A percentile compares a stretch with the other conserved stretches of the same genome.
Evolutionary conservation across 257 asterid genomes (phyloP).

Genomic region (Dorcoceras hygrometricum): DNA sequence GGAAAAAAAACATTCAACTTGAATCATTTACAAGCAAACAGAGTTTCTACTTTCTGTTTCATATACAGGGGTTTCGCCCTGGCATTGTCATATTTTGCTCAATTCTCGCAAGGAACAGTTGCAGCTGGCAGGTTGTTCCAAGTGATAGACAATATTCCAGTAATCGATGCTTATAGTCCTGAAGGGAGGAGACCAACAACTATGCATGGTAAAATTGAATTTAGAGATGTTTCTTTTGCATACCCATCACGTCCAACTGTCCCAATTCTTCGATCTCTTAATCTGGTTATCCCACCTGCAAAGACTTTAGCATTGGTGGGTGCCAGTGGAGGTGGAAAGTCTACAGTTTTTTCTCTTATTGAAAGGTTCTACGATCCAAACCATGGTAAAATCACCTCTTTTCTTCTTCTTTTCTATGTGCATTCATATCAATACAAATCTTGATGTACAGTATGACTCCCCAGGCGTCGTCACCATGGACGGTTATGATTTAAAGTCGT

Average conservation of each 20-base stretch:
- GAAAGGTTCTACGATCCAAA: constrained; percentile 78
- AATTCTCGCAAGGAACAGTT: constrained; percentile 82
- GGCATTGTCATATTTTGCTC: constrained; percentile 74
- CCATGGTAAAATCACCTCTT: constrained; percentile 38
- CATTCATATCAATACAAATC: constrained; percentile 3
- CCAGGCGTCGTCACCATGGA: constrained; percentile 63
- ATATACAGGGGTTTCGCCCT: constrained; percentile 69
- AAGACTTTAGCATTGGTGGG: constrained; percentile 77
- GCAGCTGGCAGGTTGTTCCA: constrained; percentile 75
- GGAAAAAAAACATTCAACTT: neutral
- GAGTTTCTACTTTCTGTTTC: neutral
- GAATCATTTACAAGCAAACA: neutral
- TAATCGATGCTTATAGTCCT: constrained; percentile 58
- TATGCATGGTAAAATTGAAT: constrained; percentile 57
- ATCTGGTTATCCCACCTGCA: constrained; percentile 55
- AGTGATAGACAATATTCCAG: constrained; percentile 64
- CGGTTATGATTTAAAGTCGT: constrained; percentile 67
- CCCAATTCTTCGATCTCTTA: constrained; percentile 56
- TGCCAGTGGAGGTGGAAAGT: constrained; percentile 79
- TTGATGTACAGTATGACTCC: neutral
- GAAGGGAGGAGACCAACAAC: constrained; percentile 59
- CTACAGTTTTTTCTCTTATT: constrained; percentile 70
- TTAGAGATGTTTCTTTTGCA: constrained; percentile 54
- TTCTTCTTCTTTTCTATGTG: neutral
- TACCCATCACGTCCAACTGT: constrained; percentile 76